These are phyloP conservation scores for Ceratocystis lukuohia DNA, from an alignment of 2,329 filamentous ascomycete species.

Conservation along the genomic window DNA sequence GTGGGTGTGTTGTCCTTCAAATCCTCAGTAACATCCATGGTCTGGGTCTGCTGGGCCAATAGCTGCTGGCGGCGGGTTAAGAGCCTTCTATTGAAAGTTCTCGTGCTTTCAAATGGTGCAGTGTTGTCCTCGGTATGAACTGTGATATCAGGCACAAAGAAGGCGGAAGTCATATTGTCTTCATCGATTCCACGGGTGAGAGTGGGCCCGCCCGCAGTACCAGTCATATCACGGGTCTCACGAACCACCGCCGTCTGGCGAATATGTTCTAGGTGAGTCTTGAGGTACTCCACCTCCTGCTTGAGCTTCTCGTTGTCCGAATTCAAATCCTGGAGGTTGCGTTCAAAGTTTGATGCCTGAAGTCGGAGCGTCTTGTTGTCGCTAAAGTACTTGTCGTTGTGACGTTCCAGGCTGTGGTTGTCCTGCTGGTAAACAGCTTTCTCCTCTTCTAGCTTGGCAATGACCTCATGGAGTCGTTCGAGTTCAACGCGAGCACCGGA, in stretches of 20 bases:
- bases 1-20: constrained; percentile 30
- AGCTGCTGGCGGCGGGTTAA: constrained; percentile 31
- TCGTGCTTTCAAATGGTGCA: constrained; percentile 28
- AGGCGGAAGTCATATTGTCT: constrained; percentile 46
- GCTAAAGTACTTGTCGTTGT: constrained; percentile 42
- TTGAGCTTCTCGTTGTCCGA: constrained; percentile 36
- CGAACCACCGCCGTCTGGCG: constrained; percentile 30
- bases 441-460: constrained; percentile 31
- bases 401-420: constrained; percentile 39
- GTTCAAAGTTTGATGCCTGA: constrained; percentile 37
- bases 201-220: not conserved
- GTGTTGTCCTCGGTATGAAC: constrained; percentile 33
- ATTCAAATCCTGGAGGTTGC: constrained; percentile 33
- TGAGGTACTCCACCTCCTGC: constrained; percentile 35
- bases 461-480: constrained; percentile 30
- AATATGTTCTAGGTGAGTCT: constrained; percentile 33
- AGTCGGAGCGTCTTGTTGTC: constrained; percentile 38
- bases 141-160: constrained; percentile 46
- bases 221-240: constrained; percentile 25
- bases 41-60: constrained; percentile 75
- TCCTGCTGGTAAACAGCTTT: constrained; percentile 36
- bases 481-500: constrained; percentile 31
- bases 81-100: constrained; percentile 26
- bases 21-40: constrained; percentile 79
- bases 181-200: constrained; percentile 25